Conservation (phyloP, 352 stramenopile species). For the Phytophthora constricta region DNA sequence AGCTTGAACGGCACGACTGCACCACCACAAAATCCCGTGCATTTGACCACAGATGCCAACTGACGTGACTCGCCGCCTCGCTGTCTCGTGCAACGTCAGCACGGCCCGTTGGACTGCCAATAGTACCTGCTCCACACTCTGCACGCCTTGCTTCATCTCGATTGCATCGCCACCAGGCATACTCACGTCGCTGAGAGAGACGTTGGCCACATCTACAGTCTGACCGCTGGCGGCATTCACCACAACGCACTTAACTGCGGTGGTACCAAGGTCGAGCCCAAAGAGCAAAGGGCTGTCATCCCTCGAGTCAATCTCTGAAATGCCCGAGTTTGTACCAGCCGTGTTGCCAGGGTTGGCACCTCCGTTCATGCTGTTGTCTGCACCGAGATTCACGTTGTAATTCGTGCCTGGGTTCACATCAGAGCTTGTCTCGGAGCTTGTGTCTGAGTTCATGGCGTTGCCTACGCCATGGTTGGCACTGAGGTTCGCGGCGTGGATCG, state of each 20-base stretch:
- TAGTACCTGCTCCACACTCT: slow-evolving; percentile 59
- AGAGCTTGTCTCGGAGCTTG: too few species aligned
- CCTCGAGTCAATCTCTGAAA: not conserved
- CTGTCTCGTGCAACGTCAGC: slow-evolving; percentile 33
- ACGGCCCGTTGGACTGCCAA: slow-evolving; percentile 49
- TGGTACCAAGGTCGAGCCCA: slow-evolving; percentile 81
- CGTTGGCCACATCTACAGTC: slow-evolving; percentile 42
- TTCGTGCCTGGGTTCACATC: too few species aligned
- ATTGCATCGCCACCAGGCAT: slow-evolving; percentile 14
- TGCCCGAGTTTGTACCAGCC: not conserved
- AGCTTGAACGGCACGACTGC: slow-evolving; percentile 43
- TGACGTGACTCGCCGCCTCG: slow-evolving; percentile 35
- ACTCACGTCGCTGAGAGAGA: slow-evolving; percentile 46
- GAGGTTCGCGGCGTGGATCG: not conserved
- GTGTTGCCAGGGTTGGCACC: too few species aligned
- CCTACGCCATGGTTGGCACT: not conserved
- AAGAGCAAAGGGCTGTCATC: slow-evolving; percentile 45
- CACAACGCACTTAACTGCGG: slow-evolving; percentile 76
- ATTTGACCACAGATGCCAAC: slow-evolving; percentile 87
- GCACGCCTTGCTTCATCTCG: slow-evolving; percentile 37
- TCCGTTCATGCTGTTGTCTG: too few species aligned
- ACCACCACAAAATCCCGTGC: slow-evolving; percentile 89
- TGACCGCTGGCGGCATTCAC: slow-evolving; percentile 39
- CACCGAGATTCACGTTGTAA: too few species aligned
- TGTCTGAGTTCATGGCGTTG: not conserved